Conservation (phyloP, 176 grass and related monocot species). For the Hyparrhenia diplandra region DNA sequence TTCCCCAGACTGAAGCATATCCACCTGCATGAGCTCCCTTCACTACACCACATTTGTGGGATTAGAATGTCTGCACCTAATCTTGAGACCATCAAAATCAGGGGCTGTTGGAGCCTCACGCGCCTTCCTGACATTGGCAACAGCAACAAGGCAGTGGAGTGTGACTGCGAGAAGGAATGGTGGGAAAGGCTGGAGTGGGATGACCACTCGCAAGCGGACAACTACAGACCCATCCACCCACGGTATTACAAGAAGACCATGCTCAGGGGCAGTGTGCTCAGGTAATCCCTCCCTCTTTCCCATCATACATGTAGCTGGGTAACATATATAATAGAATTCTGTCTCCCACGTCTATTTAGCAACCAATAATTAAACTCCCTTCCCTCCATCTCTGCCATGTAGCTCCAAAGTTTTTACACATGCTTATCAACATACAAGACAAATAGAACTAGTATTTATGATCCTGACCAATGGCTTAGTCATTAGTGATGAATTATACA, state of each 20-base stretch:
- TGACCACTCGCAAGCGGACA: neutral
- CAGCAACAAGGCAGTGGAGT: neutral
- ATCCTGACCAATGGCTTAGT: neutral
- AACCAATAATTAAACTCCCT: neutral
- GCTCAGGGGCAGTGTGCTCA: neutral
- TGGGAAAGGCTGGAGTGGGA: slow-evolving; percentile 16
- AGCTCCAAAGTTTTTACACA: no score
- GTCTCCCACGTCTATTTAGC: neutral
- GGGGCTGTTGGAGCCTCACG: slow-evolving; percentile 18
- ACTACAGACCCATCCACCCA: neutral
- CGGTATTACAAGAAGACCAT: neutral
- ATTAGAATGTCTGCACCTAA: neutral
- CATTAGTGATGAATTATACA: neutral
- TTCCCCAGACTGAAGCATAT: neutral
- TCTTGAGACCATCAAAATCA: slow-evolving; percentile 12
- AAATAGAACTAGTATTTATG: neutral
- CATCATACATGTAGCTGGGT: no score
- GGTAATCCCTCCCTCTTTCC: neutral
- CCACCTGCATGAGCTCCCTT: slow-evolving; percentile 16
- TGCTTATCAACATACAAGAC: no score
- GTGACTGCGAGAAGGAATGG: slow-evolving; percentile 30
- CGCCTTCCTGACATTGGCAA: neutral
- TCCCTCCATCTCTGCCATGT: neutral
- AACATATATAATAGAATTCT: no score
- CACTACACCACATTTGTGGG: neutral